Evolutionary conservation across 176 grass and related monocot genomes (phyloP).

Genomic region (Zea mays): DNA sequence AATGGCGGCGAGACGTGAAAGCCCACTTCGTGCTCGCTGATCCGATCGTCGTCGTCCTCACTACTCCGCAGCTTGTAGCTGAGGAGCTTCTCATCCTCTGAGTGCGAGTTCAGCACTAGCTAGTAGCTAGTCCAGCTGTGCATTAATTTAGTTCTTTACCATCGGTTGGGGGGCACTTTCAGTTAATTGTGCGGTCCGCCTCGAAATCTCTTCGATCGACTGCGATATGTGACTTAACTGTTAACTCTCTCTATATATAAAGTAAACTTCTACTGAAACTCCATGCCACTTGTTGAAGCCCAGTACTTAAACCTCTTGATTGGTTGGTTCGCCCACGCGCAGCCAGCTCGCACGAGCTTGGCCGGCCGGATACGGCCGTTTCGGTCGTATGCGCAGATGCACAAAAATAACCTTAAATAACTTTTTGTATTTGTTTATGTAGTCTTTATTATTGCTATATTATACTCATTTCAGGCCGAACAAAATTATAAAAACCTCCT

Average conservation of each 20-base stretch:
- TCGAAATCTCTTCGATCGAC: not conserved
- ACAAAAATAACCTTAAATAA: no score
- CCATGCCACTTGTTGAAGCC: no score
- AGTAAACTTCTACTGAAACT: not conserved
- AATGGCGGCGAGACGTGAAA: not conserved
- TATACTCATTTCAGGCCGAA: no score
- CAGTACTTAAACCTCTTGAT: no score
- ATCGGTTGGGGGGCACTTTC: not conserved
- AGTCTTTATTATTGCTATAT: no score
- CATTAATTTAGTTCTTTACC: not conserved
- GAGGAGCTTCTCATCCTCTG: not conserved
- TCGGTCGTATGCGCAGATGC: no score
- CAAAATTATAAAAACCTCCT: no score
- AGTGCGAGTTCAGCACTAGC: not conserved
- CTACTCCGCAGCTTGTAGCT: not conserved
- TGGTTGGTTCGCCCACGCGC: no score
- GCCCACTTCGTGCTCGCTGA: not conserved
- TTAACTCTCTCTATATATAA: not conserved
- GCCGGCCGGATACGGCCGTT: no score
- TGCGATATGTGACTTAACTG: not conserved
- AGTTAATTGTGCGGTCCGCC: slow-evolving; percentile 23
- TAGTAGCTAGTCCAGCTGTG: not conserved
- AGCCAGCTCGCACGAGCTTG: no score
- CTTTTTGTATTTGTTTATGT: no score
- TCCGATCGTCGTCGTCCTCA: not conserved